Percentiles rank a stretch among this genome's conserved stretches.
Conservation (phyloP, 148 eudicot genomes). For the Polygonum aviculare region DNA sequence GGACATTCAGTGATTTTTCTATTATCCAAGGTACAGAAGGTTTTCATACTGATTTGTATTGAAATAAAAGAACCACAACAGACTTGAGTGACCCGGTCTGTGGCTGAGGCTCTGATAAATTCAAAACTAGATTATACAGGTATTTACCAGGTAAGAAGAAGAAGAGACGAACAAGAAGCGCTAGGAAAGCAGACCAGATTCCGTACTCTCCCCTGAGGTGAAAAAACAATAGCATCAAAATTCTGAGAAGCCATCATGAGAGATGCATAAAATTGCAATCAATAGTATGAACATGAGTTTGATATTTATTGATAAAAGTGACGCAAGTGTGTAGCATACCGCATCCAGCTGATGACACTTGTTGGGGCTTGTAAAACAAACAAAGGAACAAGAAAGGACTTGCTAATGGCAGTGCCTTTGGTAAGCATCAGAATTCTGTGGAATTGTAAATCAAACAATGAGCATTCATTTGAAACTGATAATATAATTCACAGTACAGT, state of each 20-base stretch:
- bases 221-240: background rate
- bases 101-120: background rate
- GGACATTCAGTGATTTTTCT: background rate
- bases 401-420: conserved; percentile 69
- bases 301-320: background rate
- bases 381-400: conserved; percentile 78
- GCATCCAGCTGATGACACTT: conserved; percentile 68
- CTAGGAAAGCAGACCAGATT: conserved; percentile 74
- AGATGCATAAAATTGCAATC: background rate
- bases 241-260: conserved; percentile 5
- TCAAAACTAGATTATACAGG: background rate
- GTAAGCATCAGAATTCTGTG: conserved; percentile 71
- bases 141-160: conserved; percentile 72
- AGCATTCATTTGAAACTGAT: background rate
- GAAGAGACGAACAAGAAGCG: conserved; percentile 77
- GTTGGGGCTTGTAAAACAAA: conserved; percentile 87
- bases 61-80: background rate
- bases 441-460: background rate
- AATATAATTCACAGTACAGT: background rate
- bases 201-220: conserved; percentile 83
- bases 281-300: background rate
- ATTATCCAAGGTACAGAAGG: background rate
- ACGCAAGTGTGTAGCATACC: conserved; percentile 34
- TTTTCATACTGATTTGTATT: background rate
- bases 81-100: background rate